phyloP scores from a whole-genome alignment of 2,329 filamentous ascomycete species.

The Lomentospora prolificans region DNA sequence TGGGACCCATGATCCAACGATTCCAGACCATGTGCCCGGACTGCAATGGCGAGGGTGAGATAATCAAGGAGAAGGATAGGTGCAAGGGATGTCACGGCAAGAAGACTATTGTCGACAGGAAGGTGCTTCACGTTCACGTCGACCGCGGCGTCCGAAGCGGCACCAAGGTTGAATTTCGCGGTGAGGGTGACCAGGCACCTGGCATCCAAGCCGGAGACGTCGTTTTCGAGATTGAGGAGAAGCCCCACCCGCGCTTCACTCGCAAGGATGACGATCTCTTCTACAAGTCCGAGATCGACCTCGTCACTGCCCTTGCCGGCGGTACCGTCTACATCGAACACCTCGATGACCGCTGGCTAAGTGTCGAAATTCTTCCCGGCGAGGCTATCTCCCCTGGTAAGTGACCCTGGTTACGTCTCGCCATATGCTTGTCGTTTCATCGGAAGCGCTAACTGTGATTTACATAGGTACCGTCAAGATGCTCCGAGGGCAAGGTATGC shows the following conservation, averaged over 20 bases:
- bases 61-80: slow-evolving; percentile 90
- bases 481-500: slow-evolving; percentile 95
- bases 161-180: slow-evolving; percentile 93
- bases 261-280: slow-evolving; percentile 94
- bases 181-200: slow-evolving; percentile 92
- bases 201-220: slow-evolving; percentile 92
- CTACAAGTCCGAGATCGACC: slow-evolving; percentile 90
- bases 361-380: slow-evolving; percentile 82
- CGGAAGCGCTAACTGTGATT: not conserved
- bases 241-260: slow-evolving; percentile 92
- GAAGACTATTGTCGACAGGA: slow-evolving; percentile 95
- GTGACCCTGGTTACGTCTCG: slow-evolving; percentile 20
- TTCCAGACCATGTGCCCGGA: slow-evolving; percentile 99
- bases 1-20: slow-evolving; percentile 99
- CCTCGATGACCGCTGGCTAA: slow-evolving; percentile 93
- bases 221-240: slow-evolving; percentile 98
- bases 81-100: slow-evolving; percentile 96
- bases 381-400: slow-evolving; percentile 89
- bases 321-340: slow-evolving; percentile 90
- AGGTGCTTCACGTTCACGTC: slow-evolving; percentile 96
- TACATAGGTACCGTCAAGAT: slow-evolving; percentile 78
- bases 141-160: slow-evolving; percentile 89
- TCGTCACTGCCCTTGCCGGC: slow-evolving; percentile 87
- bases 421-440: not conserved
- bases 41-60: slow-evolving; percentile 95